phyloP scores from a whole-genome alignment of 2,329 filamentous ascomycete genomes.

The Intubia oerlemansii region DNA sequence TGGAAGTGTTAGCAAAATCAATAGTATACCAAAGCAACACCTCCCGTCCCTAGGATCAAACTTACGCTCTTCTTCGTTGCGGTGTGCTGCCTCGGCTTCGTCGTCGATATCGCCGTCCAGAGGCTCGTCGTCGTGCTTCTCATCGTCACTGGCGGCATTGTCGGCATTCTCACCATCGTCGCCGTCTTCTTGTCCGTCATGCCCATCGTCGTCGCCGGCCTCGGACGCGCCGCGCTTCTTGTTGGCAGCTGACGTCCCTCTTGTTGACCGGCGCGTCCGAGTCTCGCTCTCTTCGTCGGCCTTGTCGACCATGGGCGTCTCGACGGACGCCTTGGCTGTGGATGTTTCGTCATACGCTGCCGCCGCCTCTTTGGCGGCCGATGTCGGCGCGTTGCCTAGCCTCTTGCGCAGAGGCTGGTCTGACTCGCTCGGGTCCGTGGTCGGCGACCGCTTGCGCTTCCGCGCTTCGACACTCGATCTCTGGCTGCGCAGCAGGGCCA shows the following conservation, averaged over 20 bases:
- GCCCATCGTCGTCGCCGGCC: constrained; percentile 2
- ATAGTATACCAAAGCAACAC: too few relatives aligned
- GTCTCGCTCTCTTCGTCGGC: constrained; percentile 9
- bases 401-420: too few relatives aligned
- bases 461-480: constrained; percentile 16
- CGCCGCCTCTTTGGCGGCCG: constrained; percentile 8
- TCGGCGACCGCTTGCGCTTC: constrained; percentile 29
- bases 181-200: constrained; percentile 9
- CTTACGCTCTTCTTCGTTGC: constrained; percentile 45
- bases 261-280: too few relatives aligned
- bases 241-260: too few relatives aligned
- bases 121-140: constrained; percentile 30
- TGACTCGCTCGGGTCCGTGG: constrained; percentile 20
- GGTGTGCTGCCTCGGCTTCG: constrained; percentile 34
- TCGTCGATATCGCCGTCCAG: constrained; percentile 36
- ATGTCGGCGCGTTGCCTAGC: constrained; percentile 10
- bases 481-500: constrained; percentile 5
- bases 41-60: too few relatives aligned
- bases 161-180: constrained; percentile 15
- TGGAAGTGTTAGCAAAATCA: too few relatives aligned
- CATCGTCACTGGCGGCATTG: constrained; percentile 18
- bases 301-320: too few relatives aligned
- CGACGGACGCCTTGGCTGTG: too few relatives aligned
- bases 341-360: constrained; percentile 10
- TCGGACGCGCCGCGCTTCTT: too few relatives aligned